These are phyloP conservation scores for Lepidium sativum DNA, from an alignment of 345 rosid genomes.

Conservation along the genomic window DNA sequence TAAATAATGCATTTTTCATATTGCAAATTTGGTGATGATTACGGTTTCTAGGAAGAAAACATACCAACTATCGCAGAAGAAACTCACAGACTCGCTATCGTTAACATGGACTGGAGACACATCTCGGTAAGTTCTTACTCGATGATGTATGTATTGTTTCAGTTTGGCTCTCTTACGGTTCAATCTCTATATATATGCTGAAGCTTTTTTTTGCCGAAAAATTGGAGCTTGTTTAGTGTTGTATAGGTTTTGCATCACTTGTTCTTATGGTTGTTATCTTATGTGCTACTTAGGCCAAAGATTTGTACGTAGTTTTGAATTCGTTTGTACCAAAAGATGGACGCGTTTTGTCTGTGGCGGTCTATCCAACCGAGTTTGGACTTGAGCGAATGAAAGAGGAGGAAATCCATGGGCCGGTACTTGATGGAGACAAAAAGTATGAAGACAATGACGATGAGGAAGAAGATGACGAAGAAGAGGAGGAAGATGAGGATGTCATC, in stretches of 20 bases:
- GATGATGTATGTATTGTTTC: slow-evolving; percentile 1
- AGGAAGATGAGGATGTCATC: slow-evolving; percentile 35
- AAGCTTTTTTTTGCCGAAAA: not conserved
- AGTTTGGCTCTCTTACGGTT: not conserved
- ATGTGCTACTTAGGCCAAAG: slow-evolving; percentile 52
- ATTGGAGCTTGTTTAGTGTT: not conserved
- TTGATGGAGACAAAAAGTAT: slow-evolving; percentile 39
- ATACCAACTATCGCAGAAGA: slow-evolving; percentile 51
- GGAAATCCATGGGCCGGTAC: slow-evolving; percentile 84
- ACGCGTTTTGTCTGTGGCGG: slow-evolving; percentile 53
- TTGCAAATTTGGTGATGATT: not conserved
- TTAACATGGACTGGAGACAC: slow-evolving; percentile 90
- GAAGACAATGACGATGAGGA: slow-evolving; percentile 32
- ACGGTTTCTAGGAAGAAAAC: slow-evolving; percentile 48
- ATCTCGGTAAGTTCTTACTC: slow-evolving; percentile 51
- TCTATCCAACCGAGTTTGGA: slow-evolving; percentile 93
- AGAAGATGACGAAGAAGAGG: slow-evolving; percentile 30
- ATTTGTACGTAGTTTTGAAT: slow-evolving; percentile 64
- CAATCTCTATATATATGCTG: not conserved
- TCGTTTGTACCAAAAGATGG: slow-evolving; percentile 87
- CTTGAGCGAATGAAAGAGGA: slow-evolving; percentile 87
- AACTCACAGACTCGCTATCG: slow-evolving; percentile 72
- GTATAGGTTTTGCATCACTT: not conserved
- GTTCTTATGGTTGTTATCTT: not conserved
- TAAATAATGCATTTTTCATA: not conserved